phyloP scores from a whole-genome alignment of 2,329 filamentous ascomycete species.

The Penicillium sp. region DNA sequence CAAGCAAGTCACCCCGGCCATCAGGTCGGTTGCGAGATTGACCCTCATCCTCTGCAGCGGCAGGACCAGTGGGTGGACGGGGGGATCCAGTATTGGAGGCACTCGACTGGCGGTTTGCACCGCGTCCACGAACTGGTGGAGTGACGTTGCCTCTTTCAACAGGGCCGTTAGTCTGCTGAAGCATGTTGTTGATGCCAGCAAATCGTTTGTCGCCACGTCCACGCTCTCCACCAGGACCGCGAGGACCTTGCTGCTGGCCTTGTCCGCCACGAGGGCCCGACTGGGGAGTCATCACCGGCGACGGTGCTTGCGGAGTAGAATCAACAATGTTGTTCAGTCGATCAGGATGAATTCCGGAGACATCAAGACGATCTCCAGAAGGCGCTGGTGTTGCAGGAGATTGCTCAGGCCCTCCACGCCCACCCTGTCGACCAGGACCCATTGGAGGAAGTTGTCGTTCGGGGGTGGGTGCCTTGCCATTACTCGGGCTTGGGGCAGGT shows the following conservation, averaged over 20 bases:
- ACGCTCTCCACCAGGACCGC: slow-evolving; percentile 41
- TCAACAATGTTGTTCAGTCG: slow-evolving; percentile 42
- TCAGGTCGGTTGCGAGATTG: slow-evolving; percentile 32
- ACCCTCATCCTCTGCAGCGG: slow-evolving; percentile 32
- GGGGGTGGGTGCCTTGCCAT: slow-evolving; percentile 26
- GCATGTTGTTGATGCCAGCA: slow-evolving; percentile 49
- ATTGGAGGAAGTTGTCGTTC: slow-evolving; percentile 47
- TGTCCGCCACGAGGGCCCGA: slow-evolving; percentile 45
- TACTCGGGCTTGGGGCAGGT: slow-evolving; percentile 19
- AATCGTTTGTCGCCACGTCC: slow-evolving; percentile 51
- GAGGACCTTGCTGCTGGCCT: slow-evolving; percentile 41
- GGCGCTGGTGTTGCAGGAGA: slow-evolving; percentile 32
- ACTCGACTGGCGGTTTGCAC: slow-evolving; percentile 39
- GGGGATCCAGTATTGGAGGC: slow-evolving; percentile 35
- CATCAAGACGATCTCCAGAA: slow-evolving; percentile 38
- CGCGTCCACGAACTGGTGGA: slow-evolving; percentile 44
- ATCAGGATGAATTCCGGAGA: slow-evolving; percentile 57
- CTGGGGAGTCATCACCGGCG: slow-evolving; percentile 36
- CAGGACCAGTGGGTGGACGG: slow-evolving; percentile 35
- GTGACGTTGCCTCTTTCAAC: slow-evolving; percentile 37
- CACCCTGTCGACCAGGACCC: slow-evolving; percentile 44
- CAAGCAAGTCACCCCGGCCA: slow-evolving; percentile 38
- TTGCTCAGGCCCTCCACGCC: slow-evolving; percentile 38
- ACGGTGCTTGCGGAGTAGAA: slow-evolving; percentile 27
- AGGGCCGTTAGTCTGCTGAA: slow-evolving; percentile 46